Base-by-base conservation (phyloP, 2,329 filamentous ascomycete genomes). In the Aspergillus persii region DNA sequence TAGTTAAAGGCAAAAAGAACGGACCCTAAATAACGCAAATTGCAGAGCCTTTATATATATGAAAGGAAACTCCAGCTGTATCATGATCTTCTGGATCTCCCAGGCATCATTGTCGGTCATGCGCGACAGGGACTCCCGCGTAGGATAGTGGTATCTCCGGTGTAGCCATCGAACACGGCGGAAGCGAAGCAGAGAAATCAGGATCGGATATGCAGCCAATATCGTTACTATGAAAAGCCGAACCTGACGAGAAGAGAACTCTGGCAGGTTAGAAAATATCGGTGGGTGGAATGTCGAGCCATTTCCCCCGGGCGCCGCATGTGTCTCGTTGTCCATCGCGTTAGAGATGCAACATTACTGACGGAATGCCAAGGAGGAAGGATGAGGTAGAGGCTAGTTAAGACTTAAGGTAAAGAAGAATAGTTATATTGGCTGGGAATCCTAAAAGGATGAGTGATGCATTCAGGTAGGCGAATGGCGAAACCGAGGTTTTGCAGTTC, bases 11-110 rank as follows among this genome's bases (percentile, higher is more conserved):
- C 8, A 15, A 31, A 31, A 50, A 27, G 36, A 15, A 48, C 71
- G 39, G 59, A 82, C 82, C 72, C 81, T 82, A 69, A 87, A 86
- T 5, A 88, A 75, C 1, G 85, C 84, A 68, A 87, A 86, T 57
- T 85, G 80, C 4, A 86, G 70, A 1, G 83, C 77, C 53, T 81
- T 84, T 11, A 76, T 68, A 55, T 75, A 80, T 0, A 80, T 76
- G 51, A 77, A 80, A 0, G 85, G 85, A 61, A 88, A 88, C 64
- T 88, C 85, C 3, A 82, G 72, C 53, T 81, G 73, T 2, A 73
- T 70, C 2, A 85, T 56, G 23, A 74, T 72, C 53, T 70, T 74
- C 41, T 81, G 74, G 51, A 87, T 85, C 46, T 77, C 68, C 58
- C 75, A 82, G 1, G 84, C 83, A 50, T 86, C 78, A 29, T 80